Percentiles rank a stretch among this genome's conserved stretches.
These are phyloP conservation scores for Podospora appendiculata DNA, from an alignment of 495 filamentous ascomycete species.

Conservation along the genomic window DNA sequence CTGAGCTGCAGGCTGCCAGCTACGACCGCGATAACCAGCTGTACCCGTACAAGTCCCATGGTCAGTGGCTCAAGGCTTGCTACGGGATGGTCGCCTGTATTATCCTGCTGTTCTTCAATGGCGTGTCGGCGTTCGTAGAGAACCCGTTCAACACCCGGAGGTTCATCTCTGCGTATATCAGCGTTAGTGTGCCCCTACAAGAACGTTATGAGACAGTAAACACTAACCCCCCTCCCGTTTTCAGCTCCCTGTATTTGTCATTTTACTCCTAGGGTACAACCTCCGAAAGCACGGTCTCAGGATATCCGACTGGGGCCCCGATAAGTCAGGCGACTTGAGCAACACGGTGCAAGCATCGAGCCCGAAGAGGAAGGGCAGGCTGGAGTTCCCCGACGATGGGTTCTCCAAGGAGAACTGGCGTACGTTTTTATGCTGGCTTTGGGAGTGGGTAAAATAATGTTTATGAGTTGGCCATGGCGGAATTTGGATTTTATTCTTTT, in stretches of 20 bases:
- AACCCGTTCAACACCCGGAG: constrained; percentile 26
- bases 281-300: constrained; percentile 24
- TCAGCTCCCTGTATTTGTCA: constrained; percentile 25
- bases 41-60: constrained; percentile 42
- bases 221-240: background rate
- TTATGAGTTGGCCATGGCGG: no score
- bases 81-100: constrained; percentile 38
- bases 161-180: constrained; percentile 42
- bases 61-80: constrained; percentile 36
- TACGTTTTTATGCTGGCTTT: constrained; percentile 23
- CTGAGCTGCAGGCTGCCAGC: constrained; percentile 24
- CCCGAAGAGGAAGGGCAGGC: constrained; percentile 20
- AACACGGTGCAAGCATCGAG: constrained; percentile 24
- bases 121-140: constrained; percentile 29
- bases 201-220: background rate
- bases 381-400: constrained; percentile 24
- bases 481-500: no score
- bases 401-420: constrained; percentile 17
- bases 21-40: constrained; percentile 36
- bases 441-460: constrained; percentile 28
- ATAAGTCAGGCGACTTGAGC: constrained; percentile 27
- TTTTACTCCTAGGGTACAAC: constrained; percentile 27
- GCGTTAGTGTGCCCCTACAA: constrained; percentile 29
- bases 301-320: constrained; percentile 21
- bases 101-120: constrained; percentile 39